Base-by-base conservation (phyloP, 331 rosid genomes). In the Quercus lobata region DNA sequence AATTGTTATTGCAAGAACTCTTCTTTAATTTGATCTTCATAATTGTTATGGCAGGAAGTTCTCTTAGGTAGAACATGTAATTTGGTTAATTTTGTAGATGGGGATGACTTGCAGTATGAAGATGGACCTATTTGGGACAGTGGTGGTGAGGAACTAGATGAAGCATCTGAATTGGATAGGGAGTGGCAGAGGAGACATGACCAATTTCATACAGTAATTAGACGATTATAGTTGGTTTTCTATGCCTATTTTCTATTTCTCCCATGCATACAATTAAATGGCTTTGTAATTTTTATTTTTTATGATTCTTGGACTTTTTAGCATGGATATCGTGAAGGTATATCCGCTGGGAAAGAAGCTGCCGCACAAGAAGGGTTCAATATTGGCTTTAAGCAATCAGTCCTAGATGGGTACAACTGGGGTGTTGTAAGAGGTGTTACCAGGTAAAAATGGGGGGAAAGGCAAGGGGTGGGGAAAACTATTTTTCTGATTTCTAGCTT, bases 361-460 rank as follows among this genome's bases (percentile, higher is more conserved):
- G 79, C 97, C 37, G 85, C 97, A 14, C 99, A 93, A 79, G 94
- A 91, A 82, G 99, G 97, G n/a, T 92, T 92, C 74, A 95, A 91
- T 79, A 66, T 85, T 15, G 97, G 99, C 72, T 95, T 91, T 83
- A 93, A 89, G 85, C 84, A 87, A 79, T 91, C 98, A 2, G 92
- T 89, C 32, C 77, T 75, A 69, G 80, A 76, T 46, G 96, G 97
- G 74, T 88, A 85, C 84, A 86, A 78, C 62, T 91, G 87, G 93
- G 99, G 97, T 75, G 78, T 90, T 79, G 96, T 89, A 56, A 86
- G 97, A 91, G 97, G 97, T 56, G 91, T 93, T 81, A 83, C 96
- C 57, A 90, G 98, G 97, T 92, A 87, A 84, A 75, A 56, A 19
- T 1, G 56, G 60, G 68, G 44, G 9, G 24, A 74, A 74, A 35